Evolutionary conservation across 2,329 filamentous ascomycete species (phyloP).

Genomic region (Stachybotrys elegans): DNA sequence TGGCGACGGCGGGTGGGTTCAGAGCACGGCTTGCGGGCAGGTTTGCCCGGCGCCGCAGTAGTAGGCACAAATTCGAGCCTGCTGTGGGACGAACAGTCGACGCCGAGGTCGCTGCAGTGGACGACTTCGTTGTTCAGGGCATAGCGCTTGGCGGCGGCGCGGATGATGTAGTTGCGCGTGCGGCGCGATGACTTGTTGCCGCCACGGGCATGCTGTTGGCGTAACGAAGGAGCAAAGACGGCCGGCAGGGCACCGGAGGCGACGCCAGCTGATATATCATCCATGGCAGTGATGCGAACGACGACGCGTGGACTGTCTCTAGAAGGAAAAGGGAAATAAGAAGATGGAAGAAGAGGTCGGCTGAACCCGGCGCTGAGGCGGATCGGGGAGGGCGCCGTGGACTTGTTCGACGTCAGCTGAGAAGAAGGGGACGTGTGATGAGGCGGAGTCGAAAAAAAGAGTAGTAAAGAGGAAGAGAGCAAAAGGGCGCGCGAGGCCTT

Average conservation of each 20-base stretch:
- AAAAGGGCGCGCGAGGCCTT: no score
- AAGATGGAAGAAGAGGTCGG: no score
- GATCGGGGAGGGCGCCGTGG: no score
- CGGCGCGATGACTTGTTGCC: slow-evolving; percentile 12
- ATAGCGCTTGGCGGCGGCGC: slow-evolving; percentile 25
- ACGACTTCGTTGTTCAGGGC: slow-evolving; percentile 11
- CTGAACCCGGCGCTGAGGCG: no score
- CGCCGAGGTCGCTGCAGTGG: slow-evolving; percentile 15
- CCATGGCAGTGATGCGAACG: neutral
- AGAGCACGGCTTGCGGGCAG: neutral
- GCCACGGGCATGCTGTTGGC: slow-evolving; percentile 1
- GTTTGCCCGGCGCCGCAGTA: slow-evolving; percentile 12
- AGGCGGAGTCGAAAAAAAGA: no score
- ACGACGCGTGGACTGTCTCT: no score
- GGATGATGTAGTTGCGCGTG: slow-evolving; percentile 22
- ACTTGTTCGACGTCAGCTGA: no score
- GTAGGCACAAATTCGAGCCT: slow-evolving; percentile 5
- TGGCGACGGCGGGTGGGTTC: slow-evolving; percentile 12
- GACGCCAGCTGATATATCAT: neutral
- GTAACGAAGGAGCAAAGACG: neutral
- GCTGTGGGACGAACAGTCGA: slow-evolving; percentile 13
- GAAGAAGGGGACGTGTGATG: no score
- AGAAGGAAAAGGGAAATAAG: no score
- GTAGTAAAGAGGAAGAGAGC: no score
- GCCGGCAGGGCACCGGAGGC: neutral